Evolutionary conservation across 2,329 filamentous ascomycete genomes (phyloP).

Genomic region (Trichophyton simii): DNA sequence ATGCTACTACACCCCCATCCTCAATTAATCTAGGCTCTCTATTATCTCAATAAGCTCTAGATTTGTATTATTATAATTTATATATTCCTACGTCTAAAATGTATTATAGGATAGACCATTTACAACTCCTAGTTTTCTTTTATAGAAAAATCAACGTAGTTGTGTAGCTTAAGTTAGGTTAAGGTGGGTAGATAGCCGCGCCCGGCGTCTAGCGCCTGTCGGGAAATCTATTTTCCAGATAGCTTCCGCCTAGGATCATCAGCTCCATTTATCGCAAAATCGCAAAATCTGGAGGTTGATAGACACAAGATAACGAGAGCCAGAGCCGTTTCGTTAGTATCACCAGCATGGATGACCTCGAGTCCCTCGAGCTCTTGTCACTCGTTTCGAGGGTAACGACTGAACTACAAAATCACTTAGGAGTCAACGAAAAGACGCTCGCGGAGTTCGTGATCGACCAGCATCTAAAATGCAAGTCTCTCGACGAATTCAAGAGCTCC

Average conservation of each 20-base stretch:
- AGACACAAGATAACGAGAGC: background rate
- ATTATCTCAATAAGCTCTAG: background rate
- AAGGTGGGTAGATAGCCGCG: too few relatives aligned
- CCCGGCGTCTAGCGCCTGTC: background rate
- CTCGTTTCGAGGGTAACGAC: constrained; percentile 90
- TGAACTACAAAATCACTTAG: constrained; percentile 87
- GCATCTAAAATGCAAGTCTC: constrained; percentile 59
- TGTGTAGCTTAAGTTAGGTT: too few relatives aligned
- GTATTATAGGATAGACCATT: background rate
- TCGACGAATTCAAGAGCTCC: constrained; percentile 62
- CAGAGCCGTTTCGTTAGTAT: background rate
- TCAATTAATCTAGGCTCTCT: background rate
- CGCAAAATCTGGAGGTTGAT: background rate
- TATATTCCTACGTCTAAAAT: background rate
- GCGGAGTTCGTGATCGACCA: constrained; percentile 94
- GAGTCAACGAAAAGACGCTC: constrained; percentile 83
- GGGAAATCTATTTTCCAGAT: background rate
- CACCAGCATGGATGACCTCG: constrained; percentile 70
- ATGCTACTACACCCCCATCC: background rate
- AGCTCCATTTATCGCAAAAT: background rate
- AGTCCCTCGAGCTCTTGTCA: constrained; percentile 81
- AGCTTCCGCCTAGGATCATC: background rate
- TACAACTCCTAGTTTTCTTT: background rate
- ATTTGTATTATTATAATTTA: background rate
- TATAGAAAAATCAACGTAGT: too few relatives aligned